A percentile compares a stretch with the other conserved stretches of the same genome.
Conservation (phyloP, 1,139 yeast genomes). For the Hanseniaspora sp. region DNA sequence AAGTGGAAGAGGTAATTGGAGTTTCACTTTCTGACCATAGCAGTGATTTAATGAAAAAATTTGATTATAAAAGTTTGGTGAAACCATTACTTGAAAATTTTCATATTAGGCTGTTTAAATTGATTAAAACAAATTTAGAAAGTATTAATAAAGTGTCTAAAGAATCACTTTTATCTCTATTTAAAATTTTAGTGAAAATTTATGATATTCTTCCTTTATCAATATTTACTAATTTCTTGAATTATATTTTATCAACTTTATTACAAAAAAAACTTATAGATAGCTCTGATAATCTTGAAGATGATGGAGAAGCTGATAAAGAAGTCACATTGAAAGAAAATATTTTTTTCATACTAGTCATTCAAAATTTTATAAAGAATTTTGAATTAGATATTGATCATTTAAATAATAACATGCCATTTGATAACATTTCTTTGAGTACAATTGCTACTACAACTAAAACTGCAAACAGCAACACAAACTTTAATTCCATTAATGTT, state of each 20-base stretch:
- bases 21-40: no score
- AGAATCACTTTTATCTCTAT: neutral
- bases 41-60: neutral
- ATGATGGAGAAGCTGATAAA: neutral
- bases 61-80: neutral
- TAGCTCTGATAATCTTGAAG: neutral
- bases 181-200: neutral
- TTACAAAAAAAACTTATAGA: neutral
- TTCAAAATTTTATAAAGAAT: neutral
- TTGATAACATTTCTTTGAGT: neutral
- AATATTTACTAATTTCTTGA: neutral
- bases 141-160: neutral
- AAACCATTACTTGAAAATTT: neutral
- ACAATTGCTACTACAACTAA: neutral
- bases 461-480: neutral
- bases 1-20: neutral
- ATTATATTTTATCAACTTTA: neutral
- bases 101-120: neutral
- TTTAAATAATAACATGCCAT: neutral
- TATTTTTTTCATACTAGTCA: neutral
- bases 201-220: neutral
- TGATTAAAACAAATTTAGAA: neutral
- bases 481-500: neutral
- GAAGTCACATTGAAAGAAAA: neutral
- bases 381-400: slow-evolving; percentile 2